A percentile compares a stretch with the other conserved stretches of the same genome.
phyloP scores from a whole-genome alignment of 2,329 filamentous ascomycete genomes.

The Colletotrichum cuscutae region DNA sequence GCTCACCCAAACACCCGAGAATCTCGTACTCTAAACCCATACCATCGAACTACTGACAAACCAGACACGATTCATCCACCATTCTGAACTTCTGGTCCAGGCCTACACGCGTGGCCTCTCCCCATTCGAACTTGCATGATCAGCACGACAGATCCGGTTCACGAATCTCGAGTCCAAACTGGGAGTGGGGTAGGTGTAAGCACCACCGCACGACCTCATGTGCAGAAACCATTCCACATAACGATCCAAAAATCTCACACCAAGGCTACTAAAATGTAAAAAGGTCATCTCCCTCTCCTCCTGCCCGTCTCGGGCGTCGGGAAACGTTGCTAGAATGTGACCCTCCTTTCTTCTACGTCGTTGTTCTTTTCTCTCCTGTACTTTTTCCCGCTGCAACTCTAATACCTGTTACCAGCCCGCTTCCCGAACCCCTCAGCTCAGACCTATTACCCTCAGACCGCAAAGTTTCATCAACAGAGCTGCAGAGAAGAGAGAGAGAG shows the following conservation, averaged over 20 bases:
- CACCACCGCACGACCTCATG: neutral
- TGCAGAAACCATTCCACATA: neutral
- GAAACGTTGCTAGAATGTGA: neutral
- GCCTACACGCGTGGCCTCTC: neutral
- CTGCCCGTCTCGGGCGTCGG: conserved; percentile 8
- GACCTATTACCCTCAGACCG: neutral
- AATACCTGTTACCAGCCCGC: neutral
- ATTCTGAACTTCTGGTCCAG: neutral
- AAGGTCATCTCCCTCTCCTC: neutral
- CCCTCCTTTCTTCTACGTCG: neutral
- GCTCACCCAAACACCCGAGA: neutral
- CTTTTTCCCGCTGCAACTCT: neutral
- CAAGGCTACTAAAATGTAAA: neutral
- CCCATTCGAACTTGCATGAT: neutral
- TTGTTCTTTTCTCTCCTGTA: neutral
- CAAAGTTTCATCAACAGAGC: neutral
- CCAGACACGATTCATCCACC: no score
- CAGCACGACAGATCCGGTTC: neutral
- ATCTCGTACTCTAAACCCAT: neutral
- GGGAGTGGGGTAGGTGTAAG: no score
- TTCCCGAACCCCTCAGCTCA: neutral
- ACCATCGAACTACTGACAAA: neutral
- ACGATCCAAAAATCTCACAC: neutral
- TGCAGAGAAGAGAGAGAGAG: no score
- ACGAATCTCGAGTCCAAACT: neutral